phyloP scores from a whole-genome alignment of 2,329 filamentous ascomycete species.

The Trichoderma sp. region DNA sequence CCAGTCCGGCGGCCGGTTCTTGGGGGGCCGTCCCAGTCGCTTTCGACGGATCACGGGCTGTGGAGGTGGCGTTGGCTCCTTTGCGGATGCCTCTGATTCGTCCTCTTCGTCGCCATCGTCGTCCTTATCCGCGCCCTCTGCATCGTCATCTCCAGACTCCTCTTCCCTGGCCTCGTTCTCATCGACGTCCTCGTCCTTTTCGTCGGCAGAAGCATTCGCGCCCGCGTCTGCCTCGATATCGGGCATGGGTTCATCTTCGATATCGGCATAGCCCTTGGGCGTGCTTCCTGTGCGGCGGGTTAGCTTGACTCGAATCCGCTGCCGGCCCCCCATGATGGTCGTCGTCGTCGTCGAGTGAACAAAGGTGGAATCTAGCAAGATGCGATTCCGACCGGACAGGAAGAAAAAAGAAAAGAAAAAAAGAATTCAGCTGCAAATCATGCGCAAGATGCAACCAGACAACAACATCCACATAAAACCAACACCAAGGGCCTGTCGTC shows the following conservation, averaged over 20 bases:
- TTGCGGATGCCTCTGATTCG: constrained; percentile 41
- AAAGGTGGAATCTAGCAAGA: no score
- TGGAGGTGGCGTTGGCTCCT: constrained; percentile 55
- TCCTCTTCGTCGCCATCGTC: constrained; percentile 43
- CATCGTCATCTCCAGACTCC: constrained; percentile 24
- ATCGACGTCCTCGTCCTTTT: constrained; percentile 32
- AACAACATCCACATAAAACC: background rate
- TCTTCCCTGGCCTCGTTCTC: constrained; percentile 48
- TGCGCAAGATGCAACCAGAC: background rate
- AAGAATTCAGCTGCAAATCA: background rate
- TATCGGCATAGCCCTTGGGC: constrained; percentile 41
- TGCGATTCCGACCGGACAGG: background rate
- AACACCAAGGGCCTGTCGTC: background rate
- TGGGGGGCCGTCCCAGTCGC: constrained; percentile 80
- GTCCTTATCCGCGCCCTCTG: constrained; percentile 49
- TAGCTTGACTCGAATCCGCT: constrained; percentile 34
- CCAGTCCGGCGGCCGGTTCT: constrained; percentile 79
- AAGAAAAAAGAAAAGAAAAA: background rate
- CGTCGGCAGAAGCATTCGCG: constrained; percentile 22
- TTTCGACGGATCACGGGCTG: constrained; percentile 67
- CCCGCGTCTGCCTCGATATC: constrained; percentile 29
- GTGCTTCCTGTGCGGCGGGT: constrained; percentile 41
- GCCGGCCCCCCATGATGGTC: constrained; percentile 29
- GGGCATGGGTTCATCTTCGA: constrained; percentile 41
- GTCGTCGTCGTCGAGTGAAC: background rate